These are phyloP conservation scores for Xanthoceras sorbifolium DNA, from an alignment of 345 rosid species.

Conservation along the genomic window DNA sequence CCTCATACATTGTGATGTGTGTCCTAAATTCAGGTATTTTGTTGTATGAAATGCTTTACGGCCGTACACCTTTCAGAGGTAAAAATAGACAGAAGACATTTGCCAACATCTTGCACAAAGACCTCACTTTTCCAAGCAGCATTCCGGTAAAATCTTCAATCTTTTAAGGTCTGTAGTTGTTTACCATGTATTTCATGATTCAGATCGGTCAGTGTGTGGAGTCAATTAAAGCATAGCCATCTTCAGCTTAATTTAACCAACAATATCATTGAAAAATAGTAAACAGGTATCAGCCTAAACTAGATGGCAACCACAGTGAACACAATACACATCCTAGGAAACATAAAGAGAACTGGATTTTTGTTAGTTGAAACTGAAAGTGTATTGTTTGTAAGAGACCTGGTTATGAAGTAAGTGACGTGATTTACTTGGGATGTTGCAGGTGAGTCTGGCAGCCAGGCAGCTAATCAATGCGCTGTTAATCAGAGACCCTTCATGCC, in stretches of 20 bases:
- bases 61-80: slow-evolving; percentile 95
- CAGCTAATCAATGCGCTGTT: slow-evolving; percentile 76
- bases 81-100: slow-evolving; percentile 97
- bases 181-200: not conserved
- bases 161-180: not conserved
- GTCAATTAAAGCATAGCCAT: not conserved
- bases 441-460: slow-evolving; percentile 85
- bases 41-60: slow-evolving; percentile 97
- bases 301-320: no score
- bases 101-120: slow-evolving; percentile 89
- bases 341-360: not conserved
- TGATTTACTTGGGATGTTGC: slow-evolving; percentile 30
- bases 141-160: slow-evolving; percentile 54
- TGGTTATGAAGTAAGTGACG: slow-evolving; percentile 12
- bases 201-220: no score
- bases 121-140: slow-evolving; percentile 95
- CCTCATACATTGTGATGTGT: slow-evolving; percentile 1
- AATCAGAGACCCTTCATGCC: slow-evolving; percentile 65
- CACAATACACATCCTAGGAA: not conserved
- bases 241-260: not conserved
- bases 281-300: no score
- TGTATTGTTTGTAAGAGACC: not conserved
- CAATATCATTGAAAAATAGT: no score
- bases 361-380: not conserved
- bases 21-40: slow-evolving; percentile 60